Evolutionary conservation across 352 stramenopile species (phyloP), one percentile per base, ranked within the genome.

Genomic region (Halophytophthora polymorphica): DNA sequence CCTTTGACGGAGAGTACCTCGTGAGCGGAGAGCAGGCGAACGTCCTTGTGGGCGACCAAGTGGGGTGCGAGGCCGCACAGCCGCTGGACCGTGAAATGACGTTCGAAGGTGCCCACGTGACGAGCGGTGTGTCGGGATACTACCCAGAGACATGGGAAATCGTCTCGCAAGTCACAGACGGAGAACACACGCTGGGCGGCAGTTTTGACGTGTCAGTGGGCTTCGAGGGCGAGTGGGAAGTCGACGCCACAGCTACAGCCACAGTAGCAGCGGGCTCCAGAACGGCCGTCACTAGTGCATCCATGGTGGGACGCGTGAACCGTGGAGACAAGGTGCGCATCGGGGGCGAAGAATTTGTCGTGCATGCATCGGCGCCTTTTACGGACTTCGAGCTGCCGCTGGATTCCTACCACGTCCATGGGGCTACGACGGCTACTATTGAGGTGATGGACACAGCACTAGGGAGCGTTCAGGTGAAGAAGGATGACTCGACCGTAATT

Each of bases 141-240:
- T 63, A 69, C 17, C 79, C 79, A 1, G 80, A 89, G 43, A 56
- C 90, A 12, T 90, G 79, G 77, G 59, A 89, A 53, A 65, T 90
- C 25, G 52, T 68, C 41, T 86, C 79, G 2, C 50, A 63, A 15
- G 64, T 81, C 11, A 66, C 53, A 6, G 38, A 52, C 2, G 60
- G 56, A 0, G 38, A 40, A 6, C 67, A 67, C 2, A 44, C 83
- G 8, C 18, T 93, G 1, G 70, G 72, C 29, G 83, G 83, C 1
- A 75, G 61, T 15, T 88, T 93, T 34, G 79, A 90, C 33, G 31
- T 93, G 19, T 93, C 83, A 0, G 53, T 93, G 12, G 83, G 77
- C 6, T 93, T 88, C 58, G 62, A 86, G 55, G 79, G 77, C 14
- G 50, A 66, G 13, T 90, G 80, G 79, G 18, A 44, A 34, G 19